Evolutionary conservation across 371 early-diverging fungal genomes (phyloP).

Genomic region (Lichtheimia hyalospora): DNA sequence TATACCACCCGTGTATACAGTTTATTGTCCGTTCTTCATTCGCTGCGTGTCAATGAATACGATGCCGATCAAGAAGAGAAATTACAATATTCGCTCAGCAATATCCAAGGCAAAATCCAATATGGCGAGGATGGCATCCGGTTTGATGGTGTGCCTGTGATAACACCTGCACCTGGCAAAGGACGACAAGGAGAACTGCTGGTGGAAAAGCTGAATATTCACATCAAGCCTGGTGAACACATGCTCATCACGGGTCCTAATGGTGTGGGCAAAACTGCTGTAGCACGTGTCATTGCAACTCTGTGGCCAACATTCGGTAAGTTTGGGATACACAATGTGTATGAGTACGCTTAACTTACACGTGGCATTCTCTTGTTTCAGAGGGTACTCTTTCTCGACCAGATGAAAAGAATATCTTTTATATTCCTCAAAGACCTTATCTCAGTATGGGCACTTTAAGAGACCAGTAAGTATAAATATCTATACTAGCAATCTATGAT

Average conservation of each 20-base stretch:
- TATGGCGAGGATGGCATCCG: constrained; percentile 47
- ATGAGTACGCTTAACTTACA: neutral
- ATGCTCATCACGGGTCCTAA: constrained; percentile 79
- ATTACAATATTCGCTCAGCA: constrained; percentile 42
- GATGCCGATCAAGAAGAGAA: constrained; percentile 30
- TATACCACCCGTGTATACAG: constrained; percentile 83
- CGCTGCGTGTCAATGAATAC: constrained; percentile 51
- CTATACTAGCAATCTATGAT: neutral
- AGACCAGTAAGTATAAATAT: constrained; percentile 64
- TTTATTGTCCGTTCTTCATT: constrained; percentile 69
- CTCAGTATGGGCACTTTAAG: constrained; percentile 82
- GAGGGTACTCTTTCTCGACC: constrained; percentile 73
- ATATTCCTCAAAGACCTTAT: constrained; percentile 91
- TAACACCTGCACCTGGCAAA: constrained; percentile 65
- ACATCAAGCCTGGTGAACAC: constrained; percentile 68
- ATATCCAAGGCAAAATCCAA: constrained; percentile 51
- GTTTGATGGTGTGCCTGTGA: constrained; percentile 69
- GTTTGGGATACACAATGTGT: neutral
- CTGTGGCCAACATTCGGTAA: constrained; percentile 86
- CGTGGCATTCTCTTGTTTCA: constrained; percentile 2
- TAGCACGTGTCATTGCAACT: constrained; percentile 80
- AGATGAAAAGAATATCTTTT: constrained; percentile 68
- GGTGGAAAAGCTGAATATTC: constrained; percentile 57
- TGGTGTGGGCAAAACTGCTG: constrained; percentile 81
- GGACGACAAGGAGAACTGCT: constrained; percentile 65